phyloP scores from a whole-genome alignment of 805 yeast species.

The Torulaspora franciscae region DNA sequence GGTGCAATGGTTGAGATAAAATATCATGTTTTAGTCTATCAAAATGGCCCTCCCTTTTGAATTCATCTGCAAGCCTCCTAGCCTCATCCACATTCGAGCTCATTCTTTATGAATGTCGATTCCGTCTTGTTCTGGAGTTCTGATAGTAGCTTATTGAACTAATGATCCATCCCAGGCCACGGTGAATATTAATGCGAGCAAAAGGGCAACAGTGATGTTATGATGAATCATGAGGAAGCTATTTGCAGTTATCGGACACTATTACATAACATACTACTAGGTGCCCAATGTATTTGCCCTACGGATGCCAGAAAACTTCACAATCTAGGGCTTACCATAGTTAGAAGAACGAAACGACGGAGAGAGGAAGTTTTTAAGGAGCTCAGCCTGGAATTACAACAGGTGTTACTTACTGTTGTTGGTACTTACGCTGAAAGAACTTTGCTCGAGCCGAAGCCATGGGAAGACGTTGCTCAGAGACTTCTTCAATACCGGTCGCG shows the following conservation, averaged over 20 bases:
- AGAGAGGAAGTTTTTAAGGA: background rate
- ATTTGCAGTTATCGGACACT: background rate
- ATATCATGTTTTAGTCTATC: conserved; percentile 31
- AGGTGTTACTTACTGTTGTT: background rate
- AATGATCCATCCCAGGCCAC: background rate
- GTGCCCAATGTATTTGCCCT: background rate
- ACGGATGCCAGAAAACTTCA: background rate
- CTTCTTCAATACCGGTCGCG: conserved; percentile 3
- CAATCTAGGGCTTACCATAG: background rate
- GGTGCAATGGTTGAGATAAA: conserved; percentile 13
- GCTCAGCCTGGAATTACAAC: background rate
- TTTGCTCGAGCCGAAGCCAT: background rate
- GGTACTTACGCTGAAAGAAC: background rate
- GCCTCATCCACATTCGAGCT: conserved; percentile 22
- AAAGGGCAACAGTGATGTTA: background rate
- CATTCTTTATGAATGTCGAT: background rate
- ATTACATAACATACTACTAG: background rate
- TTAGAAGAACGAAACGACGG: background rate
- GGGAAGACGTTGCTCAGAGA: conserved; percentile 5
- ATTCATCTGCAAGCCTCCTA: conserved; percentile 26
- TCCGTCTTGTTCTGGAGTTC: background rate
- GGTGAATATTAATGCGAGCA: background rate
- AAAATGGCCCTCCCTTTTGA: conserved; percentile 34
- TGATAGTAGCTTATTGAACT: background rate
- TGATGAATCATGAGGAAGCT: background rate